A percentile compares a stretch with the other conserved stretches of the same genome.
phyloP scores from a whole-genome alignment of 768 basidiomycete genomes.

The Polyporus arcularius region DNA sequence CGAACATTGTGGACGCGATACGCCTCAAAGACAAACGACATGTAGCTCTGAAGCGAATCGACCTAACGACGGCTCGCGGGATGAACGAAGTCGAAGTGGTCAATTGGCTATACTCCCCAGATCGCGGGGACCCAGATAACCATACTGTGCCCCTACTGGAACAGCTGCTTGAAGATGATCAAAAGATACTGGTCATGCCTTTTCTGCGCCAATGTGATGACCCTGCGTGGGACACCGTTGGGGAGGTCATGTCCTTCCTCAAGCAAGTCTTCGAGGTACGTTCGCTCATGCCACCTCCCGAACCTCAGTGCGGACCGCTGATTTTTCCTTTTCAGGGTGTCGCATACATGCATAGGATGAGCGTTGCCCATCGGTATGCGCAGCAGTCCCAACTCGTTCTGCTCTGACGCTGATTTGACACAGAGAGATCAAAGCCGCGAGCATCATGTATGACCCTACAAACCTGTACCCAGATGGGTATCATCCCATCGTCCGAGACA shows the following conservation, averaged over 20 bases:
- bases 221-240: conserved; percentile 34
- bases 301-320: neutral
- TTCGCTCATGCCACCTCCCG: neutral
- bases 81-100: too few species aligned
- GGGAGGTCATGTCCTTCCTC: conserved; percentile 36
- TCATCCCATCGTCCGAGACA: conserved; percentile 10
- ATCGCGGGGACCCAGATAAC: too few species aligned
- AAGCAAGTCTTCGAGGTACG: conserved; percentile 35
- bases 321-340: neutral
- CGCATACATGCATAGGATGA: conserved; percentile 10
- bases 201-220: conserved; percentile 27
- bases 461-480: conserved; percentile 19
- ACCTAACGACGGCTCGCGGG: too few species aligned
- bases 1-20: too few species aligned
- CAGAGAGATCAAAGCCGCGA: conserved; percentile 17
- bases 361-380: conserved; percentile 11
- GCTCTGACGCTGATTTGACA: too few species aligned
- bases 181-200: conserved; percentile 33
- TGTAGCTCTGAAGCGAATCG: too few species aligned
- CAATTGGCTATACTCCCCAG: too few species aligned
- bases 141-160: too few species aligned
- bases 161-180: neutral
- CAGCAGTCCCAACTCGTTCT: too few species aligned
- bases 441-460: conserved; percentile 21
- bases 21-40: too few species aligned